These are phyloP conservation scores for Skeletonema grethae DNA, from an alignment of 108 stramenopile species.

Conservation along the genomic window DNA sequence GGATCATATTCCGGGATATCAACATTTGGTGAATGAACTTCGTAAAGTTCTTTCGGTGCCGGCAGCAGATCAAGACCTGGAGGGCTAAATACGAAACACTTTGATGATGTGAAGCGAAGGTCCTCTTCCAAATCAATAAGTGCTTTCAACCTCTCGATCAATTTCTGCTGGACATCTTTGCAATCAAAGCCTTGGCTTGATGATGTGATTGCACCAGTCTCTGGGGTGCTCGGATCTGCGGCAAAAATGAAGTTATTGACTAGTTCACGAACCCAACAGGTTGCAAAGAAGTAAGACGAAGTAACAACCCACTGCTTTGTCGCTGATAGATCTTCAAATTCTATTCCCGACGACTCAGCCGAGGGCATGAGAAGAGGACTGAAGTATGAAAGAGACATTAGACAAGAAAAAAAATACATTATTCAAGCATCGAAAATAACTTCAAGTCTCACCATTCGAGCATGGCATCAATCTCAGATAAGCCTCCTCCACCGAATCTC, in stretches of 20 bases:
- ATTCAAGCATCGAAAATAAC: neutral
- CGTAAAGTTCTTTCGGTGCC: slow-evolving; percentile 28
- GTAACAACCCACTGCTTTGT: slow-evolving; percentile 38
- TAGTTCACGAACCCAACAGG: slow-evolving; percentile 49
- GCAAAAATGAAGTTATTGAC: slow-evolving; percentile 52
- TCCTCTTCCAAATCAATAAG: slow-evolving; percentile 55
- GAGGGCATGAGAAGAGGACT: slow-evolving; percentile 41
- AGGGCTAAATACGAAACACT: slow-evolving; percentile 46
- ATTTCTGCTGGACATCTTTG: slow-evolving; percentile 28
- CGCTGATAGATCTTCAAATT: slow-evolving; percentile 33
- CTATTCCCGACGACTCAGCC: slow-evolving; percentile 24
- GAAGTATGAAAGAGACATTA: neutral
- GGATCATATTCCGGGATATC: slow-evolving; percentile 12
- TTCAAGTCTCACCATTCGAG: slow-evolving; percentile 13
- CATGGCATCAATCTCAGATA: slow-evolving; percentile 50
- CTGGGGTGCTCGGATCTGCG: slow-evolving; percentile 6
- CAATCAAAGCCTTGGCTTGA: slow-evolving; percentile 32
- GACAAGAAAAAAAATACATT: neutral
- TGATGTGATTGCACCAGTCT: slow-evolving; percentile 10
- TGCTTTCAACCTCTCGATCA: slow-evolving; percentile 32
- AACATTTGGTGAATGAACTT: neutral
- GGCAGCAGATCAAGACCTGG: slow-evolving; percentile 42
- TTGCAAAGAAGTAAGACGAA: slow-evolving; percentile 44
- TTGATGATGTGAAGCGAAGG: slow-evolving; percentile 36
- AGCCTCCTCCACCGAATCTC: slow-evolving; percentile 39